Base-by-base conservation (phyloP, 148 eudicot genomes). In the Rhododendron molle region DNA sequence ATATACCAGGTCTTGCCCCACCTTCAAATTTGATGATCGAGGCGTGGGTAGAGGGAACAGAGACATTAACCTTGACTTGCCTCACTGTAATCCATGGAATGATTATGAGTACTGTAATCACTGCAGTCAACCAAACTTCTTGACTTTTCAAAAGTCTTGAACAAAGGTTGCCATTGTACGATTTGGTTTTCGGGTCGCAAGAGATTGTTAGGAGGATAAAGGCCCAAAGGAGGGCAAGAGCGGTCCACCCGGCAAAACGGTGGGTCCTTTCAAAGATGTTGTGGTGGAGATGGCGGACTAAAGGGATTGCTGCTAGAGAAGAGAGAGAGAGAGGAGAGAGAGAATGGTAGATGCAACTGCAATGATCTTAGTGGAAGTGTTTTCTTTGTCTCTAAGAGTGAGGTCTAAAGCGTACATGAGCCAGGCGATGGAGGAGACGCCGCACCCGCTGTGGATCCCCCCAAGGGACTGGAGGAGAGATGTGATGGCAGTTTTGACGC, bases 391-490 rank as follows among this genome's bases (percentile, higher is more conserved):
- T 14, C 16, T 46, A 26, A 87, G 81, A 26, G 88, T 87, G n/a
- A 87, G 71, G 65, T 79, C 71, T 3, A 87, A 36, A 11, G 88
- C 88, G 2, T 87, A 83, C 7, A 87, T 12, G 3, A 87, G 83
- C 88, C 88, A 87, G 0, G 86, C 86, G 3, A 84, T 50, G 32
- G 86, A 87, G 8, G 88, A 87, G 14, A 87, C 32, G 9, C 88
- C 86, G 46, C 88, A 87, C 5, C 86, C 83, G 44, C 88, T 87
- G 26, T 87, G 88, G n/a, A 87, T 71, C 2, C 88, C 86, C 3
- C 86, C 86, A 2, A 87, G 83, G 5, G 49, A 77, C 23, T 83
- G 88, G 11, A 83, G 73, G 43, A 87, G 38, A 10, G 86, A 50
- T 0, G 83, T 83, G 77, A 79, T 18, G 56, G 49, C 74, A 4